A percentile compares a stretch with the other conserved stretches of the same genome.
Conservation (phyloP, 768 basidiomycete species). For the Mycena haematopus region DNA sequence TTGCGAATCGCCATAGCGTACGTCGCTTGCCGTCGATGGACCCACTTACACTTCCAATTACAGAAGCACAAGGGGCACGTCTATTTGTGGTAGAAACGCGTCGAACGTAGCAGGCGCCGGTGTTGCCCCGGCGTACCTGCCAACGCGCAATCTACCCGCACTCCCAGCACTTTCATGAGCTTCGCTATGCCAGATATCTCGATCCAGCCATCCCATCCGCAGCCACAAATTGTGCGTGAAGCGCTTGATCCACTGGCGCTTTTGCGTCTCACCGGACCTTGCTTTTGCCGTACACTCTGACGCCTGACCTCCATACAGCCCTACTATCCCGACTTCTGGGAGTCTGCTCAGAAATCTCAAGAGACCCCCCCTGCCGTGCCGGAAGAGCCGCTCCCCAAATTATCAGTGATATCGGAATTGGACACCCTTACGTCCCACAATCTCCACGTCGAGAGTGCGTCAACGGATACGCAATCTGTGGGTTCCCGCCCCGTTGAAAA, state of each 20-base stretch:
- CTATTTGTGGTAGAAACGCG: slow-evolving; percentile 31
- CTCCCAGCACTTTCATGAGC: slow-evolving; percentile 46
- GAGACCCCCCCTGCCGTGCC: slow-evolving; percentile 29
- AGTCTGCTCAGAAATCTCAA: slow-evolving; percentile 36
- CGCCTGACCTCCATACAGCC: slow-evolving; percentile 55
- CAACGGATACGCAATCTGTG: slow-evolving; percentile 27
- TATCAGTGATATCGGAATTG: slow-evolving; percentile 51
- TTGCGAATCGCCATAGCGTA: neutral
- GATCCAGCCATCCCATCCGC: slow-evolving; percentile 46
- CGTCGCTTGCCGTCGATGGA: slow-evolving; percentile 8
- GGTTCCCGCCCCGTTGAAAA: neutral
- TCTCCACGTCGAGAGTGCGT: slow-evolving; percentile 36
- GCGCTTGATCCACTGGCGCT: neutral
- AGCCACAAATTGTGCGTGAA: slow-evolving; percentile 65
- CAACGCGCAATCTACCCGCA: slow-evolving; percentile 30
- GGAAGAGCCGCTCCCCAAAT: slow-evolving; percentile 40
- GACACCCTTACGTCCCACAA: slow-evolving; percentile 43
- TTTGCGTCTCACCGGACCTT: slow-evolving; percentile 49
- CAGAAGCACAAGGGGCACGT: slow-evolving; percentile 17
- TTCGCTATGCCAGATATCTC: slow-evolving; percentile 65
- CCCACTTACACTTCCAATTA: slow-evolving; percentile 32
- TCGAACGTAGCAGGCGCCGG: slow-evolving; percentile 35
- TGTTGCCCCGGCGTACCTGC: slow-evolving; percentile 55
- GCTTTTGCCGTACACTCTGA: slow-evolving; percentile 40
- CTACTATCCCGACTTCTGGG: slow-evolving; percentile 54